A percentile compares a stretch with the other conserved stretches of the same genome.
Evolutionary conservation across 1,139 yeast genomes (phyloP).

Genomic region (Meyerozyma carpophila): DNA sequence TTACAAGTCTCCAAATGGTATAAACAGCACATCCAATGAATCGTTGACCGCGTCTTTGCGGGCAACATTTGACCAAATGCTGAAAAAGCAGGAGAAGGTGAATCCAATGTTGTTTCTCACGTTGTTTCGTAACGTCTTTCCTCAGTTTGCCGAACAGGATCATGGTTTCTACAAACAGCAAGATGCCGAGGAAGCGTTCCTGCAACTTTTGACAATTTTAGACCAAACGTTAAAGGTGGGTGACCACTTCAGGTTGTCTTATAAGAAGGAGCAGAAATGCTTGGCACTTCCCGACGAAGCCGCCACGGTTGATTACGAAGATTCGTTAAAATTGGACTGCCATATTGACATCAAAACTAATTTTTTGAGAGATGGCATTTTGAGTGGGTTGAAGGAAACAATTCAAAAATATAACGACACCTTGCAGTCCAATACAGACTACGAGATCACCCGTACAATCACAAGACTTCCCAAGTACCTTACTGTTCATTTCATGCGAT

Average conservation of each 20-base stretch:
- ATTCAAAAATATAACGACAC: conserved; percentile 73
- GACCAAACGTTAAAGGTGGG: conserved; percentile 46
- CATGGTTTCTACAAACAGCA: conserved; percentile 85
- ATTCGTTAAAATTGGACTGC: conserved; percentile 71
- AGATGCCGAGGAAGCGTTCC: conserved; percentile 95
- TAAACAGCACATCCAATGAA: conserved; percentile 5
- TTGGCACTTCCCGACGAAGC: conserved; percentile 57
- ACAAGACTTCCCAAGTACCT: conserved; percentile 81
- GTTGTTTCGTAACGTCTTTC: conserved; percentile 59
- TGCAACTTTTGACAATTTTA: conserved; percentile 63
- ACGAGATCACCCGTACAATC: conserved; percentile 63
- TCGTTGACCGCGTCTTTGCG: conserved; percentile 25
- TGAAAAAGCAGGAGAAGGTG: conserved; percentile 39
- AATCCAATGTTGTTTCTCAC: conserved; percentile 64
- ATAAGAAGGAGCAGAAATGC: conserved; percentile 57
- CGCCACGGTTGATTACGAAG: conserved; percentile 40
- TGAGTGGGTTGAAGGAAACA: conserved; percentile 68
- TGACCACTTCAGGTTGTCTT: conserved; percentile 58
- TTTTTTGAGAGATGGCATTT: conserved; percentile 80
- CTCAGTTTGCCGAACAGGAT: conserved; percentile 83
- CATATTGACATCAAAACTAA: conserved; percentile 84
- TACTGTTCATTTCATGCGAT: conserved; percentile 89
- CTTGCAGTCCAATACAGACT: conserved; percentile 65
- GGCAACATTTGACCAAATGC: conserved; percentile 42
- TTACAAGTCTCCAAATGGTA: conserved; percentile 4